phyloP scores from a whole-genome alignment of 2,329 filamentous ascomycete species.

The Emmonsiellopsis sp. region DNA sequence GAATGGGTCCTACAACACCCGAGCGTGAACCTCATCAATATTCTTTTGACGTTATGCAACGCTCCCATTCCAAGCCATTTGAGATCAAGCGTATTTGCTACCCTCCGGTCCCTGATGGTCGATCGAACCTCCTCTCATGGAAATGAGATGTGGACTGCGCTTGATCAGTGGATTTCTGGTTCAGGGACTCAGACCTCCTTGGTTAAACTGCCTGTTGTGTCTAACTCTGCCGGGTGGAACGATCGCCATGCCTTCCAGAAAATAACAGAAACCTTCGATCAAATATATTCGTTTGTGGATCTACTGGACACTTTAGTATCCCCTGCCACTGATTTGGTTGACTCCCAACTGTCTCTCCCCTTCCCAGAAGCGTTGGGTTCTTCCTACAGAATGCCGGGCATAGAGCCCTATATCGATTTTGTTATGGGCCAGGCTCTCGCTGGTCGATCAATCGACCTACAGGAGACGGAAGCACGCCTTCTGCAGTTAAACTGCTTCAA shows the following conservation, averaged over 20 bases:
- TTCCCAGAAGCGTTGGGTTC: slow-evolving; percentile 81
- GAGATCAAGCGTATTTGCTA: slow-evolving; percentile 73
- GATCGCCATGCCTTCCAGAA: slow-evolving; percentile 60
- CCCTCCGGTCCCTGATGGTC: slow-evolving; percentile 64
- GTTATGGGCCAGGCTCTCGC: slow-evolving; percentile 70
- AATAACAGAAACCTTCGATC: slow-evolving; percentile 70
- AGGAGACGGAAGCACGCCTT: slow-evolving; percentile 59
- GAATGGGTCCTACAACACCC: slow-evolving; percentile 62
- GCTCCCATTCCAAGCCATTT: slow-evolving; percentile 67
- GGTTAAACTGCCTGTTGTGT: slow-evolving; percentile 34
- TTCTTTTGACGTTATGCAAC: slow-evolving; percentile 69
- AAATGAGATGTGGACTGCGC: slow-evolving; percentile 64
- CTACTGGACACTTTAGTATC: slow-evolving; percentile 63
- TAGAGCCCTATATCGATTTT: slow-evolving; percentile 90
- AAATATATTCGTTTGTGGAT: slow-evolving; percentile 73
- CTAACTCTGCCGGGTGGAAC: slow-evolving; percentile 32
- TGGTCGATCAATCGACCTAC: slow-evolving; percentile 56
- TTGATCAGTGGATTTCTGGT: slow-evolving; percentile 73
- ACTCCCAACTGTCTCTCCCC: slow-evolving; percentile 64
- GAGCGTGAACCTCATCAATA: slow-evolving; percentile 59
- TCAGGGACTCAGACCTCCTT: slow-evolving; percentile 30
- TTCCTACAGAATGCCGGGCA: slow-evolving; percentile 68
- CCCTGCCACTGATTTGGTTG: slow-evolving; percentile 38
- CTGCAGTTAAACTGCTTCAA: slow-evolving; percentile 73
- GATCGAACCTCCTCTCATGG: slow-evolving; percentile 61